Percentiles rank a stretch among this genome's conserved stretches.
Evolutionary conservation across 2,329 filamentous ascomycete genomes (phyloP).

Genomic region (Aaosphaeria arxii): DNA sequence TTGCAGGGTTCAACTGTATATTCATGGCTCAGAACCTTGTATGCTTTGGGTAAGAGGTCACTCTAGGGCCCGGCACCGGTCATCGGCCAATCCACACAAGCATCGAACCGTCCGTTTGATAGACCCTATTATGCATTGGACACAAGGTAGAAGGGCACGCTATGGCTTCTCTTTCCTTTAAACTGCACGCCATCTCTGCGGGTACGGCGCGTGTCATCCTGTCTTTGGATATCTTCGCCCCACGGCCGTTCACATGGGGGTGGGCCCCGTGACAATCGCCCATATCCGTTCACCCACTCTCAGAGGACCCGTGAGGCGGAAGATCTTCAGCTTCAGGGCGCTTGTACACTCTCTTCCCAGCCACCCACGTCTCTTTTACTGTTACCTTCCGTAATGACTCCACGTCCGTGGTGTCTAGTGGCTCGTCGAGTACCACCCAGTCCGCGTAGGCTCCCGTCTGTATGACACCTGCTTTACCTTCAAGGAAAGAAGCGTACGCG

Average conservation of each 20-base stretch:
- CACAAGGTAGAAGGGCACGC: not conserved
- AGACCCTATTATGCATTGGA: no score
- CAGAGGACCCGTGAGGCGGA: not conserved
- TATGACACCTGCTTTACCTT: conserved; percentile 59
- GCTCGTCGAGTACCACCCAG: conserved; percentile 66
- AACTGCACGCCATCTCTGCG: not conserved
- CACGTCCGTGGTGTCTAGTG: conserved; percentile 49
- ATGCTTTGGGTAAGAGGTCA: no score
- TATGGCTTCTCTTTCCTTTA: not conserved
- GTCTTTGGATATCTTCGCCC: not conserved
- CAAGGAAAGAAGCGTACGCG: conserved; percentile 59
- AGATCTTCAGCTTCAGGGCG: conserved; percentile 11
- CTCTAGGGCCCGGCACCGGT: no score
- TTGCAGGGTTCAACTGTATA: no score
- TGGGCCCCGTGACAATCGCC: not conserved
- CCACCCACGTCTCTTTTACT: conserved; percentile 69
- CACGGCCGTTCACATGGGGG: not conserved
- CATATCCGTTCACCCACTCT: not conserved
- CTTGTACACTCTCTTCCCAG: conserved; percentile 45
- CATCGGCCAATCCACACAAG: no score
- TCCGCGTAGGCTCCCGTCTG: conserved; percentile 62
- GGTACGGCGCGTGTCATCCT: not conserved
- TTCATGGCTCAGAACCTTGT: no score
- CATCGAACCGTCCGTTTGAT: no score
- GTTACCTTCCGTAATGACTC: conserved; percentile 53